Evolutionary conservation across 2,329 filamentous ascomycete genomes (phyloP).

Genomic region (Aspergillus candidus): DNA sequence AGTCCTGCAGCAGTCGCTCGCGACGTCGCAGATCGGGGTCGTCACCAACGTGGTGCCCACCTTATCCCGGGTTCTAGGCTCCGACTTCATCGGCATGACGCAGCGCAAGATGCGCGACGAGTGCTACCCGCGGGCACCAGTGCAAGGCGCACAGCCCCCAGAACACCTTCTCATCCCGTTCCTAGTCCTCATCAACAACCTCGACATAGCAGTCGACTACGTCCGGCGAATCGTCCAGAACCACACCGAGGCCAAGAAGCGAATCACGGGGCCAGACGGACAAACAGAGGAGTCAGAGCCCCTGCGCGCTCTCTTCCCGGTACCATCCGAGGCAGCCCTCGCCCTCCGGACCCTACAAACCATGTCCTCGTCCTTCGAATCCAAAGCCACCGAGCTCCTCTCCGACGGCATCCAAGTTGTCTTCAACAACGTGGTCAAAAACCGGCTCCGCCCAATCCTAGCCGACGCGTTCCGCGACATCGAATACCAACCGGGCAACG

Average conservation of each 20-base stretch:
- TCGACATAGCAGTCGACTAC: slow-evolving; percentile 89
- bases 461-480: slow-evolving; percentile 85
- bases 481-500: slow-evolving; percentile 68
- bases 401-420: slow-evolving; percentile 78
- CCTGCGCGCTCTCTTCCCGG: slow-evolving; percentile 67
- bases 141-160: slow-evolving; percentile 75
- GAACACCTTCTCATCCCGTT: slow-evolving; percentile 87
- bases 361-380: slow-evolving; percentile 65
- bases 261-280: slow-evolving; percentile 11
- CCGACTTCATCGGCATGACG: slow-evolving; percentile 93
- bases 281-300: slow-evolving; percentile 22
- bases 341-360: slow-evolving; percentile 63
- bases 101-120: slow-evolving; percentile 98
- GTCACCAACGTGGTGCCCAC: slow-evolving; percentile 72
- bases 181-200: slow-evolving; percentile 88
- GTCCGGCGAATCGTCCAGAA: slow-evolving; percentile 74
- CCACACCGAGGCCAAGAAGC: slow-evolving; percentile 46
- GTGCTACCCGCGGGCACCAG: slow-evolving; percentile 72
- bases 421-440: slow-evolving; percentile 80
- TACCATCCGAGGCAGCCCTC: slow-evolving; percentile 65
- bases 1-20: slow-evolving; percentile 76
- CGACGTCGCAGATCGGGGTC: slow-evolving; percentile 75
- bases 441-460: slow-evolving; percentile 75
- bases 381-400: slow-evolving; percentile 75
- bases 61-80: slow-evolving; percentile 70